Base-by-base conservation (phyloP, 768 basidiomycete genomes). In the Trametopsis cervina region DNA sequence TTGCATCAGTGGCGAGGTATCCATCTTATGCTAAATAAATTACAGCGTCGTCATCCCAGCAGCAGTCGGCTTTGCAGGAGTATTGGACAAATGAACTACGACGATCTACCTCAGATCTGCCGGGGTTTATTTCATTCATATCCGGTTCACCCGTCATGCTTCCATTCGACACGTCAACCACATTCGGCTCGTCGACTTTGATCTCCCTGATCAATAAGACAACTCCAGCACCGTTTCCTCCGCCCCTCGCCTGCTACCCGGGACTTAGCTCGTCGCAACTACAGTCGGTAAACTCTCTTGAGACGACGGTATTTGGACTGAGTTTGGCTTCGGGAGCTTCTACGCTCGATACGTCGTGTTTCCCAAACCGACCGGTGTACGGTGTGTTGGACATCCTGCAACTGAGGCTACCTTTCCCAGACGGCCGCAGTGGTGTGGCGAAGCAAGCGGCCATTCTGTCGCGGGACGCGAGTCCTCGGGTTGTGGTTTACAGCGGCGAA, bases 161-260 rank as follows among this genome's bases (percentile, higher is more conserved):
- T n/a, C 77, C 80, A 6, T 82, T 83, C 56, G 75, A 84, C 57
- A 75, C 75, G 18, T 72, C 71, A 10, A 40, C 66, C n/a, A 59
- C 61, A 21, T 53, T 55, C 22, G 62, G 55, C 23, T 44, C 52
- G 2, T 54, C 50, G 4, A 46, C 67, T 7, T 58, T 80, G 25
- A 59, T 66, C 13, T 62, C 63, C 23, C 57, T 80, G 15, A 63
- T 82, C 42, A 63, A 66, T 3, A 64, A 64, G 49, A 69, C 74
- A 12, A 52, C 72, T 4, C 58, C 68, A 13, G 52, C 64, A 3
- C 60, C 69, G 11, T 83, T 83, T 56, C 81, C 83, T 7, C 75
- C 79, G 10, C 79, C 83, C 0, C 58, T 81, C 1, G 69, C 74
- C 11, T 85, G 83, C 57, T 81, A 77, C 57, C 81, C 83, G n/a